Percentiles rank a stretch among this genome's conserved stretches.
phyloP scores from a whole-genome alignment of 164 flowering plant genomes.

The Chimonanthus praecox region DNA sequence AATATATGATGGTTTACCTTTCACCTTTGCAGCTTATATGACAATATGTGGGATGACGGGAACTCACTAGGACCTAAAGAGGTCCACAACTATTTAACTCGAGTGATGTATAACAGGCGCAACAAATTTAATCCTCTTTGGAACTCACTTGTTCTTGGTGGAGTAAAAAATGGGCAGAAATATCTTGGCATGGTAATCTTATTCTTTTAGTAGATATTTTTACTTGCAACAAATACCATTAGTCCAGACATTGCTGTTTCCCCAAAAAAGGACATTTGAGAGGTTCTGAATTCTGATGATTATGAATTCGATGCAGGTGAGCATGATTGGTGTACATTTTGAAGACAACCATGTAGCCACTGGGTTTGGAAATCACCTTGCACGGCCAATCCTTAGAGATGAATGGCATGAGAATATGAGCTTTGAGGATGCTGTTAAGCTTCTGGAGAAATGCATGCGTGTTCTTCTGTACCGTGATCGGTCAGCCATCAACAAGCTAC shows the following conservation, averaged over 20 bases:
- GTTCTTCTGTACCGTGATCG: conserved; percentile 91
- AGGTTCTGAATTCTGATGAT: not conserved
- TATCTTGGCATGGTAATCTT: conserved; percentile 82
- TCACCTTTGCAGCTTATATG: conserved; percentile 55
- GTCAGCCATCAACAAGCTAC: conserved; percentile 93
- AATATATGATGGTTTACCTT: not conserved
- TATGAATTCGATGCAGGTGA: conserved; percentile 47
- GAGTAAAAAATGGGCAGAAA: conserved; percentile 88
- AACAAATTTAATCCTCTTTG: conserved; percentile 64
- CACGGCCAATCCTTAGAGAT: conserved; percentile 84
- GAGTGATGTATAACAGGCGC: conserved; percentile 36
- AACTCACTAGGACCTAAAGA: conserved; percentile 95
- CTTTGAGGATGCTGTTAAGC: conserved; percentile 86
- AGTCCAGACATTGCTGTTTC: not conserved
- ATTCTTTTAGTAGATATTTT: not conserved
- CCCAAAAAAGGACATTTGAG: too few species aligned
- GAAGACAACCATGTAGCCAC: conserved; percentile 93
- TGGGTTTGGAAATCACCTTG: conserved; percentile 97
- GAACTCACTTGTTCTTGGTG: conserved; percentile 96
- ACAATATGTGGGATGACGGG: conserved; percentile 99
- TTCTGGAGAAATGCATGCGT: conserved; percentile 95
- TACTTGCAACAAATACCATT: not conserved
- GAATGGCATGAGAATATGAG: conserved; percentile 86
- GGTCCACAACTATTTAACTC: conserved; percentile 75
- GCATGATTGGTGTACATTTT: conserved; percentile 90